Evolutionary conservation across 1,284 basidiomycete species (phyloP), one percentile per base, ranked within the genome.

Genomic region (Vanrija sp.): DNA sequence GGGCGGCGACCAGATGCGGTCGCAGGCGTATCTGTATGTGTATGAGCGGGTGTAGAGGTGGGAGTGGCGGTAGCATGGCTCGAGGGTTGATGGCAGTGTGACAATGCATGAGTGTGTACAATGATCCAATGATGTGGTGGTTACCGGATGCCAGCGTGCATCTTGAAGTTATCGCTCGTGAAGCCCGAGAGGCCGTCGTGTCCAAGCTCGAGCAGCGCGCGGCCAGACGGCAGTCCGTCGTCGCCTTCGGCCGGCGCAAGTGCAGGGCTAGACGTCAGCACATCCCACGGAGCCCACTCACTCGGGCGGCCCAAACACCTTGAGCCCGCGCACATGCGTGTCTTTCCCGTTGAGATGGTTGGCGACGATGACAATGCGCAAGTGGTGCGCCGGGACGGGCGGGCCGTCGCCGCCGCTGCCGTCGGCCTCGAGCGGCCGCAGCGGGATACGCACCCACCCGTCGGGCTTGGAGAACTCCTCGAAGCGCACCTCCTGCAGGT

Each of bases 301-400:
- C 92, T 87, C 86, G 7, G 84, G 72, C 3, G 92, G 89, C 0
- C 93, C 95, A 58, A 92, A 85, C 21, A 98, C 83, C 51, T 83
- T 85, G 43, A 98, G 75, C 1, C 93, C 91, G 18, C 96, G 85
- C 15, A 98, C 88, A 76, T 98, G 96, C 9, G 96, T 98, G 76
- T 99, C 96, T 74, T 98, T 98, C 4, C 96, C 96, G 65, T 95
- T 97, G 83, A 96, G 87, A 70, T 98, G 93, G 71, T 98, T 98
- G 19, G 89, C 86, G 19, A 93, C 80, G 52, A 99, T 85, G 57
- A 94, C 86, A 29, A 98, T 82, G 68, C 98, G 93, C 5, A 99
- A 76, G 12, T 96, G 84, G 72, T 95, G 94, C 2, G 90, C 89
- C 61, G 88, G 85, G 12, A 98, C 83, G 0, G 91, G 86, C 69